phyloP scores from a whole-genome alignment of 208 protist genomes.

The Naegleria lovaniensis region DNA sequence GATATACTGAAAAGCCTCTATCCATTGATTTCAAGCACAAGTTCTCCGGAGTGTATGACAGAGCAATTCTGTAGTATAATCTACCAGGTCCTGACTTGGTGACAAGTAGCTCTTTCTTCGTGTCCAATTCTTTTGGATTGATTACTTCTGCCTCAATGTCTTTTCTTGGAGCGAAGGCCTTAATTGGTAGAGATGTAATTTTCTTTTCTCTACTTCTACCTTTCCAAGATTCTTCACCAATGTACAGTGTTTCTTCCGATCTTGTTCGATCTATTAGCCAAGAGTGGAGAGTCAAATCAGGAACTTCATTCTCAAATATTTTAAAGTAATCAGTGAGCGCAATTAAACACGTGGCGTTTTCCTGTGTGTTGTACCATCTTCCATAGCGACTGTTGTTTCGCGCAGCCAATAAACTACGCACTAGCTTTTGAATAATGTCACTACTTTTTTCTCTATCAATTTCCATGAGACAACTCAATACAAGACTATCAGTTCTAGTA shows the following conservation, averaged over 20 bases:
- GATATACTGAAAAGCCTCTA: neutral
- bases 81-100: neutral
- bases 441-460: neutral
- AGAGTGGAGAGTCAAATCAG: neutral
- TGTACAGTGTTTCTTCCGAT: neutral
- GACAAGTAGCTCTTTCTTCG: neutral
- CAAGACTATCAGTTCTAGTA: slow-evolving; percentile 4
- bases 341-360: neutral
- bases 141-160: neutral
- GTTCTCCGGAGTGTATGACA: neutral
- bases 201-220: slow-evolving; percentile 1
- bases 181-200: neutral
- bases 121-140: neutral
- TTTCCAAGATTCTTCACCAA: neutral
- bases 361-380: slow-evolving; percentile 12
- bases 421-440: neutral
- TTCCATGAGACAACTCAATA: neutral
- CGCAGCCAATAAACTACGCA: neutral
- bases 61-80: slow-evolving; percentile 20
- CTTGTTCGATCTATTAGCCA: neutral
- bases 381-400: neutral
- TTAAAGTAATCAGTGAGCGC: neutral
- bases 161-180: neutral
- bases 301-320: neutral
- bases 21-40: neutral